Percentiles rank a stretch among this genome's conserved stretches.
phyloP scores from a whole-genome alignment of 2,329 filamentous ascomycete species.

The Diaporthe longicolla region DNA sequence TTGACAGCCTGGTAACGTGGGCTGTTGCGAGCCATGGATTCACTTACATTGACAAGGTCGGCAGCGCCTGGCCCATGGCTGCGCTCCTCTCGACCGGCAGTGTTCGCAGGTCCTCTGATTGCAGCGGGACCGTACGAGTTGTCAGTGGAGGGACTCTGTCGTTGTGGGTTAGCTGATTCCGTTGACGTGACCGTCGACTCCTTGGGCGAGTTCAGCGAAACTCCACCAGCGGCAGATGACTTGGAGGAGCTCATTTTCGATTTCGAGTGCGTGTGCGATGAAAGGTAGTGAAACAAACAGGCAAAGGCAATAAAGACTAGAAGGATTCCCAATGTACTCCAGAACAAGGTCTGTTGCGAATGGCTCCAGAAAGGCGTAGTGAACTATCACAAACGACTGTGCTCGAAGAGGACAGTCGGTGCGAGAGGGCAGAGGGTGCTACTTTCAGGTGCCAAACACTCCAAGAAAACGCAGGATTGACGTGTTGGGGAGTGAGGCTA shows the following conservation, averaged over 20 bases:
- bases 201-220: constrained; percentile 14
- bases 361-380: background rate
- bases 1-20: too few species aligned
- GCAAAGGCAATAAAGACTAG: background rate
- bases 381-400: constrained; percentile 28
- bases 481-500: background rate
- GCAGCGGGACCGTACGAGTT: constrained; percentile 16
- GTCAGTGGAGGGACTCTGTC: constrained; percentile 30
- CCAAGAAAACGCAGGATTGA: background rate
- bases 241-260: constrained; percentile 34
- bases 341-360: constrained; percentile 1
- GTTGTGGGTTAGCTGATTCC: constrained; percentile 18
- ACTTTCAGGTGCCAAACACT: background rate
- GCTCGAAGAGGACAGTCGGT: constrained; percentile 9
- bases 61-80: background rate
- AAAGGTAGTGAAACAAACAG: background rate
- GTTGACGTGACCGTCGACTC: constrained; percentile 1
- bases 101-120: background rate
- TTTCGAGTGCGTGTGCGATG: background rate
- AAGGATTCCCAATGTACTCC: constrained; percentile 12
- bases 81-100: background rate
- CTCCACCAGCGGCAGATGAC: constrained; percentile 16
- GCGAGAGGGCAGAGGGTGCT: constrained; percentile 13
- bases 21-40: background rate
- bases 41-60: constrained; percentile 35